phyloP scores from a whole-genome alignment of 2,329 filamentous ascomycete species.

The Teratosphaeria epicoccoides region DNA sequence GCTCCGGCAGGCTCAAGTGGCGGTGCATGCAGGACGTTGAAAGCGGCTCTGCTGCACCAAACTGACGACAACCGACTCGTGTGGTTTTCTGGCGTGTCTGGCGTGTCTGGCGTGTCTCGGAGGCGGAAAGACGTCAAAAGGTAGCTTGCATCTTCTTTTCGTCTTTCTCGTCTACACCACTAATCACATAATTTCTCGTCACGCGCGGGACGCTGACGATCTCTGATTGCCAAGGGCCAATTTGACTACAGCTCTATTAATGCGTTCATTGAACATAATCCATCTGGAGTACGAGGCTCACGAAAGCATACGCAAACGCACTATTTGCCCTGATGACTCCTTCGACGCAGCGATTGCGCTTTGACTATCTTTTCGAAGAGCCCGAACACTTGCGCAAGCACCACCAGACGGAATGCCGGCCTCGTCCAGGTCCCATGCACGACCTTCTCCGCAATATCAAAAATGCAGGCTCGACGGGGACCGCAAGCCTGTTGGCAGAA shows the following conservation, averaged over 20 bases:
- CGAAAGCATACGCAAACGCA: conserved; percentile 2
- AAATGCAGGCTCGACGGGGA: neutral
- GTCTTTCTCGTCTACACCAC: conserved; percentile 3
- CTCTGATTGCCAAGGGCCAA: conserved; percentile 2
- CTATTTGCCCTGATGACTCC: conserved; percentile 6
- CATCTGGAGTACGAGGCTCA: conserved; percentile 5
- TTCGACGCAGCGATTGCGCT: neutral
- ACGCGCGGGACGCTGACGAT: conserved; percentile 17
- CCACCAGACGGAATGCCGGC: conserved; percentile 10
- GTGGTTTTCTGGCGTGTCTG: neutral
- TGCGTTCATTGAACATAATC: too few relatives aligned
- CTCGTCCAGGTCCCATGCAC: conserved; percentile 7
- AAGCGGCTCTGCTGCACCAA: neutral
- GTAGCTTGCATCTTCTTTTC: conserved; percentile 1
- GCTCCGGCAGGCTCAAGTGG: neutral
- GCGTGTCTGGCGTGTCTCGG: too few relatives aligned
- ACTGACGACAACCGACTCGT: neutral
- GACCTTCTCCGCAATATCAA: conserved; percentile 1
- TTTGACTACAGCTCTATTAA: neutral
- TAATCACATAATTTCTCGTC: conserved; percentile 1
- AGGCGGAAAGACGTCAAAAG: neutral
- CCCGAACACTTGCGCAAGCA: neutral
- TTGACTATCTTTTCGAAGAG: neutral
- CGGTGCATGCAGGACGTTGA: conserved; percentile 1
- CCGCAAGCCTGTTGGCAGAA: conserved; percentile 12